These are phyloP conservation scores for Stagonosporopsis tanaceti DNA, from an alignment of 2,329 filamentous ascomycete species.

Conservation along the genomic window DNA sequence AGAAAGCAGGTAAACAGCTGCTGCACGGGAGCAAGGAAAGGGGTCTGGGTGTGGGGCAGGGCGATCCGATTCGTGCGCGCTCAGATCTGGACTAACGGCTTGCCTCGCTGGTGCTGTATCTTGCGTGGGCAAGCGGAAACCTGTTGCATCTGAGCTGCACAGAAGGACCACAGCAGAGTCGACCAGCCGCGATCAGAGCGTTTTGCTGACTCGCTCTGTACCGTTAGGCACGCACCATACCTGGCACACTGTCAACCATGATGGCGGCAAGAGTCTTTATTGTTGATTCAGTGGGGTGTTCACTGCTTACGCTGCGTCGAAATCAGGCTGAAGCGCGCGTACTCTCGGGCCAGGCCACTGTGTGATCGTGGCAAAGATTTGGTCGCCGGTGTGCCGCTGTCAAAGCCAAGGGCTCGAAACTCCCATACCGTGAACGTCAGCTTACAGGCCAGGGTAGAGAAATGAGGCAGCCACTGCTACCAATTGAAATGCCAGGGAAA, in stretches of 20 bases:
- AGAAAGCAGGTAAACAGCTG: slow-evolving; percentile 15
- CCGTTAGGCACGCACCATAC: slow-evolving; percentile 12
- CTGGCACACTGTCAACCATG: slow-evolving; percentile 6
- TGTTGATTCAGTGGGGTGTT: slow-evolving; percentile 11
- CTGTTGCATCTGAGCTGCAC: slow-evolving; percentile 11
- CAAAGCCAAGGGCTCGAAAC: slow-evolving; percentile 26
- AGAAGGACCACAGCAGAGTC: slow-evolving; percentile 1
- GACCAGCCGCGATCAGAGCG: slow-evolving; percentile 11
- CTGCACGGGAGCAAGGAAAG: slow-evolving; percentile 23
- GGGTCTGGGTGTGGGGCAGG: slow-evolving; percentile 41
- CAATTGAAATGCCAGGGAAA: slow-evolving; percentile 26
- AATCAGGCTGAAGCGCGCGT: slow-evolving; percentile 8
- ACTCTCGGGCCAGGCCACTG: slow-evolving; percentile 28
- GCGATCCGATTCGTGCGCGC: slow-evolving; percentile 44
- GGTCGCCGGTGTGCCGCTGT: slow-evolving; percentile 40
- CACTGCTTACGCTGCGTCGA: slow-evolving; percentile 14
- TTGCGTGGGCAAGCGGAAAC: slow-evolving; percentile 27
- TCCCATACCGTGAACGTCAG: slow-evolving; percentile 21
- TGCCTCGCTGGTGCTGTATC: slow-evolving; percentile 41
- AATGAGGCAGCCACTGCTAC: slow-evolving; percentile 25
- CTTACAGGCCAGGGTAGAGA: slow-evolving; percentile 16
- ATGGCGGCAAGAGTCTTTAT: slow-evolving; percentile 1
- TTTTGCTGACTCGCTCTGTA: slow-evolving; percentile 13
- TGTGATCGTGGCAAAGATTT: slow-evolving; percentile 25
- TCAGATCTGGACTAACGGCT: slow-evolving; percentile 46